Evolutionary conservation across 306 rosid genomes (phyloP), one percentile per base, ranked within the genome.

Genomic region (Albizia julibrissin): DNA sequence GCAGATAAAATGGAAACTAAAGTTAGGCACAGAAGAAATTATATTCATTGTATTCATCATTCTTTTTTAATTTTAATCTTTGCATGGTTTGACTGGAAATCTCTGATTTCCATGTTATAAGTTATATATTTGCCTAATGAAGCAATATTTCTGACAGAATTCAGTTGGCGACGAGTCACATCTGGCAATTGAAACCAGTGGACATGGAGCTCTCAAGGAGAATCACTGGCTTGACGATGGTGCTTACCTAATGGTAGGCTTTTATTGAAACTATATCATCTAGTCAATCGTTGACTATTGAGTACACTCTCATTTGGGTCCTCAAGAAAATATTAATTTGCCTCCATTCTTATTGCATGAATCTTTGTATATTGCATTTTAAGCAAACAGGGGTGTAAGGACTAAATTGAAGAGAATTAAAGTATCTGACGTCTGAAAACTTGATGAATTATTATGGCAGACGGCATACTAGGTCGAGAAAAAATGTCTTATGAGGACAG

Each of bases 141-240:
- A 27, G 70, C 33, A 26, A 50, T 71, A 37, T 54, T 87, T 80
- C 76, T 88, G 75, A 76, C 95, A 95, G 99, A 95, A 95, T 75
- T 89, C 93, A 40, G 15, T 88, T 15, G 93, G 98, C 1, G 95
- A 93, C 91, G 99, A 93, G 76, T 95, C 98, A 29, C 97, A 95
- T 90, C 82, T 95, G 85, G 98, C 99, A 76, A 93, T 95, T 86
- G 99, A 95, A 87, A 95, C 99, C 69, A 95, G 99, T 87, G 99
- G 99, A 39, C 99, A 93, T 83, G 99, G 99, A 83, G 99, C 99
- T 84, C 97, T 95, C 50, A 95, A 93, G 92, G 99, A 95, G 91
- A 95, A 95, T 81, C 91, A 88, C 82, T 95, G 99, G 99, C 98
- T 95, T 82, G 99, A 95, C 59, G 98, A 95, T 83, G 99, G 99